Percentiles rank a stretch among this genome's conserved stretches.
Conservation (phyloP, 768 basidiomycete genomes). For the Boletus rubroflammeus region DNA sequence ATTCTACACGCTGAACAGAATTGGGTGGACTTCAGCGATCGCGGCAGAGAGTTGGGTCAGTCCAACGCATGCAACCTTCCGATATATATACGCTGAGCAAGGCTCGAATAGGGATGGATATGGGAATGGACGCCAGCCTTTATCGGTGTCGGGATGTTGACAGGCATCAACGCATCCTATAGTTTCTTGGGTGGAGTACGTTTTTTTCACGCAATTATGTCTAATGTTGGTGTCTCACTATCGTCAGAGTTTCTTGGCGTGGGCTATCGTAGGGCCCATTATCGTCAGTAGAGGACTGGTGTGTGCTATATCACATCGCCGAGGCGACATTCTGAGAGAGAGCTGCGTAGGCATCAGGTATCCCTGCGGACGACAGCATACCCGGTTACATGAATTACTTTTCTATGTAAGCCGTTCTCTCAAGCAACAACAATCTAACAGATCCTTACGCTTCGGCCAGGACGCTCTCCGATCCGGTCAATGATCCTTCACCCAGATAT, state of each 20-base stretch:
- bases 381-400: too few relatives aligned
- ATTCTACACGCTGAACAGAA: neutral
- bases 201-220: neutral
- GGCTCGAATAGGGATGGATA: constrained; percentile 13
- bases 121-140: constrained; percentile 48
- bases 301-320: too few relatives aligned
- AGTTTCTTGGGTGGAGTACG: constrained; percentile 47
- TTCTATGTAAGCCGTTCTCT: too few relatives aligned
- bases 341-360: too few relatives aligned
- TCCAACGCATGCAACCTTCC: neutral
- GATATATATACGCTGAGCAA: neutral
- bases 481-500: too few relatives aligned
- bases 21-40: neutral
- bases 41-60: constrained; percentile 2
- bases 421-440: too few relatives aligned
- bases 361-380: too few relatives aligned
- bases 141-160: constrained; percentile 57
- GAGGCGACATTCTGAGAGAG: too few relatives aligned
- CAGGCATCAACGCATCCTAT: constrained; percentile 55
- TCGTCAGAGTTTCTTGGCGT: constrained; percentile 50
- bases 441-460: too few relatives aligned
- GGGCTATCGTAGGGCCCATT: constrained; percentile 50
- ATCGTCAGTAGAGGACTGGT: constrained; percentile 32
- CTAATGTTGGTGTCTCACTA: neutral
- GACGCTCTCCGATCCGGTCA: too few relatives aligned